Percentiles rank a stretch among this genome's conserved stretches.
Evolutionary conservation across 306 rosid species (phyloP).

Genomic region (Vicia faba): DNA sequence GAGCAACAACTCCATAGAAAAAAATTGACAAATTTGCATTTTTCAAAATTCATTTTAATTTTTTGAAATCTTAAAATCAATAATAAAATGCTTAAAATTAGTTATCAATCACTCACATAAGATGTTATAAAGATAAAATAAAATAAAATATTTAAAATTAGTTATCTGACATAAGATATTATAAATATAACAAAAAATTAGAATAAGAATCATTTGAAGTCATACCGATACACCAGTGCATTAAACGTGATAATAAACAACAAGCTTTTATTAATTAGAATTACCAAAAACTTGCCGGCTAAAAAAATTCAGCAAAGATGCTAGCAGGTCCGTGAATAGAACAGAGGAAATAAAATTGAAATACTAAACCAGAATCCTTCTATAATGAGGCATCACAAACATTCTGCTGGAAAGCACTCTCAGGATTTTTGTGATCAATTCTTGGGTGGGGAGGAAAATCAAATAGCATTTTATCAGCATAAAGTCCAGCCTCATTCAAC

Average conservation of each 20-base stretch:
- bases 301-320: neutral
- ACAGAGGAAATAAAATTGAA: conserved; percentile 3
- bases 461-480: conserved; percentile 63
- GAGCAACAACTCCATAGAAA: too few species aligned
- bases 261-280: neutral
- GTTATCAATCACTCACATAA: too few species aligned
- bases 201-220: too few species aligned
- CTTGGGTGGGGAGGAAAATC: conserved; percentile 85
- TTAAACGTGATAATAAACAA: neutral
- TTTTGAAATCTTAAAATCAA: too few species aligned
- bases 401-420: conserved; percentile 63
- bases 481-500: conserved; percentile 48
- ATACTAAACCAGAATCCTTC: conserved; percentile 21
- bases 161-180: too few species aligned
- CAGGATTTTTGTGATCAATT: conserved; percentile 63
- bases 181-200: too few species aligned
- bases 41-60: too few species aligned
- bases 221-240: too few species aligned
- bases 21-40: too few species aligned
- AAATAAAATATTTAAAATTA: too few species aligned
- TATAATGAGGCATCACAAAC: conserved; percentile 41
- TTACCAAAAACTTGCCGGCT: neutral
- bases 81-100: too few species aligned
- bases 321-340: conserved; percentile 26
- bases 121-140: too few species aligned